A percentile compares a stretch with the other conserved stretches of the same genome.
phyloP scores from a whole-genome alignment of 2,329 filamentous ascomycete species.

The Colletotrichum sublineola region DNA sequence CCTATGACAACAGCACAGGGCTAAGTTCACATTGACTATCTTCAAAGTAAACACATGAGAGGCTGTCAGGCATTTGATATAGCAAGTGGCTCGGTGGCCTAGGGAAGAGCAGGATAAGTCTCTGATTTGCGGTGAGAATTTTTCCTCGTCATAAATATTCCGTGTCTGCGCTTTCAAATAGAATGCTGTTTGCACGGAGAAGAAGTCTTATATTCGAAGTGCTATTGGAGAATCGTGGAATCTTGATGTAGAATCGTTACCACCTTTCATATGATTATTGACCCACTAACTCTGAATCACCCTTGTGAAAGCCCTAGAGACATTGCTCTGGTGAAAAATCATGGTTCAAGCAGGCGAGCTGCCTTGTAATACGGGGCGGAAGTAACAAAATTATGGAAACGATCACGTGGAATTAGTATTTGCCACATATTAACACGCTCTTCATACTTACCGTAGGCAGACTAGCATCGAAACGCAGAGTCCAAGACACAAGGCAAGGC shows the following conservation, averaged over 20 bases:
- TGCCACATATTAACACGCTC: not conserved
- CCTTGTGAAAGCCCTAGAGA: not conserved
- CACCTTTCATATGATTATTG: not conserved
- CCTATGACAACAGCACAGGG: accelerated
- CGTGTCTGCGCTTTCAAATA: not conserved
- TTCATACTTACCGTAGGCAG: not conserved
- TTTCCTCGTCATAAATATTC: not conserved
- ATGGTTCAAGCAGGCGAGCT: not conserved
- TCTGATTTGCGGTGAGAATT: not conserved
- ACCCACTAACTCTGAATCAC: not conserved
- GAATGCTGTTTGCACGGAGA: not conserved
- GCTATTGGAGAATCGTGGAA: not conserved
- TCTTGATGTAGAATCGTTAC: not conserved
- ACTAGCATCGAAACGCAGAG: not conserved
- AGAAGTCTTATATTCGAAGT: too few species aligned
- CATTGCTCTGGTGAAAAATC: not conserved
- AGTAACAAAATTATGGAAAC: not conserved
- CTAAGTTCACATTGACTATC: not conserved
- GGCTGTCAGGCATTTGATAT: not conserved
- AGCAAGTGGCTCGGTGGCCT: not conserved
- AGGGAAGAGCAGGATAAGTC: not conserved
- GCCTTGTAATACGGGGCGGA: not conserved
- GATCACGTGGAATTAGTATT: not conserved
- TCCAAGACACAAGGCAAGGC: not conserved
- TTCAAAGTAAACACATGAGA: not conserved